Evolutionary conservation across 805 yeast species (phyloP).

Genomic region (Wickerhamiella musiphila): DNA sequence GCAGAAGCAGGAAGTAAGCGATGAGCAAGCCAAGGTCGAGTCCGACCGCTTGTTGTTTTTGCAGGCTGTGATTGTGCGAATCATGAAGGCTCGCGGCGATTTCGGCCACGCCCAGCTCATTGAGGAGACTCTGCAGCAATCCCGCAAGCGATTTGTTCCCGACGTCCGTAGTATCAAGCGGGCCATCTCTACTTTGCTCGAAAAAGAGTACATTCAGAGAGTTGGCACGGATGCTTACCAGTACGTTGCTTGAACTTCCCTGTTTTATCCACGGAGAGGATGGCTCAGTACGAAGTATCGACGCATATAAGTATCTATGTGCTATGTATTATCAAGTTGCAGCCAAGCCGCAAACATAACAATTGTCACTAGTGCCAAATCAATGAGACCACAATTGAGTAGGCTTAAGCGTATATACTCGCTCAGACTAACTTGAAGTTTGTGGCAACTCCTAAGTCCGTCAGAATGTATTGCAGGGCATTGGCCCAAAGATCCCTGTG

Average conservation of each 20-base stretch:
- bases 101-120: conserved; percentile 65
- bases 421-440: not conserved
- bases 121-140: conserved; percentile 75
- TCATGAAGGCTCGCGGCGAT: conserved; percentile 84
- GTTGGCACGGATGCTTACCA: conserved; percentile 62
- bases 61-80: conserved; percentile 87
- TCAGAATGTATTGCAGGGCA: conserved; percentile 21
- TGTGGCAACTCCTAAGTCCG: conserved; percentile 7
- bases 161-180: conserved; percentile 71
- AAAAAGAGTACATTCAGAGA: conserved; percentile 70
- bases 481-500: conserved; percentile 75
- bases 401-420: no score
- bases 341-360: no score
- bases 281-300: not conserved
- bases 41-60: conserved; percentile 73
- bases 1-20: conserved; percentile 51
- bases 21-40: conserved; percentile 62
- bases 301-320: no score
- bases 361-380: no score
- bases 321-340: no score
- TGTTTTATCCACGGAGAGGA: not conserved
- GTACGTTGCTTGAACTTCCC: conserved; percentile 43
- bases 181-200: conserved; percentile 71
- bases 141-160: conserved; percentile 70
- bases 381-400: no score